Evolutionary conservation across 78 protist species (phyloP).

Genomic region (Dictyostelium citrinum): DNA sequence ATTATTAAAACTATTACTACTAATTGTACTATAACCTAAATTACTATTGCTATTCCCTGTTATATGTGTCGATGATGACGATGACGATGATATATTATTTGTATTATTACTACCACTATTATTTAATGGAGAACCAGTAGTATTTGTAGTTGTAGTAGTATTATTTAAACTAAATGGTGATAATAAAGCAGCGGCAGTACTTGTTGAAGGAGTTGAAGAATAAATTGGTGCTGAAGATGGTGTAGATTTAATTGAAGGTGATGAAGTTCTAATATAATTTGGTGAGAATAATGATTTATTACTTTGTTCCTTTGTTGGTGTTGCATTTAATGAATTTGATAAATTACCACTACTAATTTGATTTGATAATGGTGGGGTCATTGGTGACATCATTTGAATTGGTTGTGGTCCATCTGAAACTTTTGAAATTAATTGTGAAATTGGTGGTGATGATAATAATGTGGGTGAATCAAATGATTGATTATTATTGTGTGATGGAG

Average conservation of each 20-base stretch:
- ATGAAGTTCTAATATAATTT: conserved; percentile 9
- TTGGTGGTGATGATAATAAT: background rate
- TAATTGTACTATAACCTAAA: background rate
- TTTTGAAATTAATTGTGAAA: background rate
- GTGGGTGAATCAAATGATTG: background rate
- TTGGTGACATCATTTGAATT: conserved; percentile 12
- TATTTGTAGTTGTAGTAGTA: background rate
- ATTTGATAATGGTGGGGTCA: background rate
- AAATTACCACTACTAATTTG: background rate
- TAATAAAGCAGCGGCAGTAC: background rate
- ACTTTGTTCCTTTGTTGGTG: background rate
- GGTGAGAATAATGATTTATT: conserved; percentile 21
- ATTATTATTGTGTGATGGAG: background rate
- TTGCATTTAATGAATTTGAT: background rate
- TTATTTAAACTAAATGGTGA: conserved; percentile 4
- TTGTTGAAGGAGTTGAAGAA: background rate
- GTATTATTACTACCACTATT: background rate
- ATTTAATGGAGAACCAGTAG: background rate
- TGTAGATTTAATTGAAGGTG: conserved; percentile 1
- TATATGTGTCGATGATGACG: background rate
- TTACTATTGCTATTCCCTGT: conserved; percentile 7
- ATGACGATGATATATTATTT: background rate
- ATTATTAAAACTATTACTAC: background rate
- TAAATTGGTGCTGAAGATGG: conserved; percentile 3
- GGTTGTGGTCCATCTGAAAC: conserved; percentile 15